Conservation (phyloP, 2,329 filamentous ascomycete species). For the Periconia digitata region DNA sequence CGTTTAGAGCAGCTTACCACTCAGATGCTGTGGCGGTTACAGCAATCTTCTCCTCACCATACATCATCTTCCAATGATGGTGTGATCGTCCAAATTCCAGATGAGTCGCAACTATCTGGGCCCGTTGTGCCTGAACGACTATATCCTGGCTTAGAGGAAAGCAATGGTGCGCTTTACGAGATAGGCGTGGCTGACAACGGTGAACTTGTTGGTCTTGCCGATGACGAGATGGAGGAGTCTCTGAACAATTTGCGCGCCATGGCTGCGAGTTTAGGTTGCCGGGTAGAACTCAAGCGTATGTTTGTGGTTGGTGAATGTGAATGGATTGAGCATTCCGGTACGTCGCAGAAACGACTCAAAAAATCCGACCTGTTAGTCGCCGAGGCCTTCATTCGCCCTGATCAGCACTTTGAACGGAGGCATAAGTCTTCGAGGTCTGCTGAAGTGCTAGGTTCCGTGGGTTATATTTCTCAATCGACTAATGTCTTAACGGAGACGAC, state of each 20-base stretch:
- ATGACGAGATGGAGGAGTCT: conserved; percentile 91
- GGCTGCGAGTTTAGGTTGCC: conserved; percentile 89
- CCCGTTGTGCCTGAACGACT: conserved; percentile 57
- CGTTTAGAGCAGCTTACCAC: conserved; percentile 90
- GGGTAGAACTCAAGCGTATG: conserved; percentile 76
- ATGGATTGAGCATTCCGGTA: conserved; percentile 58
- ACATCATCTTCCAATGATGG: conserved; percentile 74
- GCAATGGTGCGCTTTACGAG: conserved; percentile 89
- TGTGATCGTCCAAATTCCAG: conserved; percentile 73
- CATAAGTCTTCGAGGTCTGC: background rate
- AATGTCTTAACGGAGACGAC: background rate
- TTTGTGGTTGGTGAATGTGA: conserved; percentile 86
- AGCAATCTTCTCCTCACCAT: conserved; percentile 92
- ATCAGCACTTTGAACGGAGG: conserved; percentile 30
- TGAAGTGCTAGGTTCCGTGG: background rate
- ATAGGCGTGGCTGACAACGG: conserved; percentile 96
- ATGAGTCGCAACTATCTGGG: conserved; percentile 63
- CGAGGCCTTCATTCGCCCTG: conserved; percentile 82
- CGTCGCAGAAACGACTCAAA: conserved; percentile 16
- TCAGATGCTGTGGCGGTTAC: conserved; percentile 89
- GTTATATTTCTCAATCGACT: background rate
- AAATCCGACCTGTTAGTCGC: conserved; percentile 74
- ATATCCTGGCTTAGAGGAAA: conserved; percentile 82
- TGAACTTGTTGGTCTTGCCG: conserved; percentile 80
- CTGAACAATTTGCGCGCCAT: conserved; percentile 82